Conservation (phyloP, 2,329 filamentous ascomycete genomes). For the Phialophora verrucosa region DNA sequence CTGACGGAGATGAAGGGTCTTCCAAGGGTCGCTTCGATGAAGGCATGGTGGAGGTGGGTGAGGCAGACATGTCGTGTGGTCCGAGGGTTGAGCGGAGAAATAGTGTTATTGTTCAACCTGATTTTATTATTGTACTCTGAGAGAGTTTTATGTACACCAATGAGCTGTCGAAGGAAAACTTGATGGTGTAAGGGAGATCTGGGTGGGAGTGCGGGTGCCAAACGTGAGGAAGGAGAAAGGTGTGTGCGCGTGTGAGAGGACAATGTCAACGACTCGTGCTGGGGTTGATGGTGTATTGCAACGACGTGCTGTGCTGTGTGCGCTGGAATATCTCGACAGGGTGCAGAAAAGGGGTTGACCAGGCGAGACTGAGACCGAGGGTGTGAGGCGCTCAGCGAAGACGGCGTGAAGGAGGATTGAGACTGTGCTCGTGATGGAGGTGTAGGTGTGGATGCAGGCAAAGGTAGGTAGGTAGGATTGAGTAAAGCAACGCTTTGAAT, state of each 20-base stretch:
- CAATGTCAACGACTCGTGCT: slow-evolving; percentile 31
- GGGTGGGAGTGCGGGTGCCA: slow-evolving; percentile 30
- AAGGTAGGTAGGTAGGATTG: slow-evolving; percentile 26
- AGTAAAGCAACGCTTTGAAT: slow-evolving; percentile 39
- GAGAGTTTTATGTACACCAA: slow-evolving; percentile 76
- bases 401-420: slow-evolving; percentile 26
- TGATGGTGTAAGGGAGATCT: slow-evolving; percentile 71
- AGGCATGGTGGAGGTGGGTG: slow-evolving; percentile 50
- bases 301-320: slow-evolving; percentile 26
- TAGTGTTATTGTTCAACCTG: slow-evolving; percentile 54
- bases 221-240: slow-evolving; percentile 40
- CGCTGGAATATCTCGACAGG: slow-evolving; percentile 33
- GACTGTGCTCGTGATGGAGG: slow-evolving; percentile 15
- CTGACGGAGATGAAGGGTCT: slow-evolving; percentile 93
- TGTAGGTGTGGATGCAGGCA: slow-evolving; percentile 20
- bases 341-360: slow-evolving; percentile 32
- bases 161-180: slow-evolving; percentile 83
- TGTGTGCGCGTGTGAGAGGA: slow-evolving; percentile 42
- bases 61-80: slow-evolving; percentile 72
- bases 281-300: slow-evolving; percentile 30
- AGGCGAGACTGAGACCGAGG: slow-evolving; percentile 23
- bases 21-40: slow-evolving; percentile 87
- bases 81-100: slow-evolving; percentile 44
- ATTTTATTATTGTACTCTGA: slow-evolving; percentile 62
- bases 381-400: slow-evolving; percentile 29